These are phyloP conservation scores for Aspergillus jensenii DNA, from an alignment of 2,329 filamentous ascomycete genomes.

Conservation along the genomic window DNA sequence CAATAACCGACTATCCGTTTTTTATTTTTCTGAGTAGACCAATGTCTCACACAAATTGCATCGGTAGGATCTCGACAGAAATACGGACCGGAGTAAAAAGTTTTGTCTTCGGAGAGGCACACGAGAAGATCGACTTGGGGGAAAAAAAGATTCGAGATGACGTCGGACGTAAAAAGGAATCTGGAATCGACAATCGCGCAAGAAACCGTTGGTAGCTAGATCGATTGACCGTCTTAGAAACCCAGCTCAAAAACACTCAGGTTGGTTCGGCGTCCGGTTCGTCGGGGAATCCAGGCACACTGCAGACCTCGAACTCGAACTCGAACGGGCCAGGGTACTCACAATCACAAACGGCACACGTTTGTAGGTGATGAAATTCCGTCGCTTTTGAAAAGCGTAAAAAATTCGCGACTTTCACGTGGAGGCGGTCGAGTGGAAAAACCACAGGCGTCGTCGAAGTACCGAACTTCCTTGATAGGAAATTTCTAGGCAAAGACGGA, in stretches of 20 bases:
- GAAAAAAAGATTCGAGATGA: neutral
- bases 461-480: conserved; percentile 12
- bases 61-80: conserved; percentile 16
- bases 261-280: conserved; percentile 16
- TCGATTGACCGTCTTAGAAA: conserved; percentile 5
- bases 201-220: conserved; percentile 1
- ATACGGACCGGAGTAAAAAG: conserved; percentile 13
- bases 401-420: conserved; percentile 30
- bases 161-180: neutral
- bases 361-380: conserved; percentile 5
- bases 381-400: conserved; percentile 22
- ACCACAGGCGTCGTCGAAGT: conserved; percentile 1
- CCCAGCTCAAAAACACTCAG: conserved; percentile 6
- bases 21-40: conserved; percentile 1
- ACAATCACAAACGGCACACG: conserved; percentile 10
- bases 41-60: conserved; percentile 29
- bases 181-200: neutral
- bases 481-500: conserved; percentile 13
- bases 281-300: conserved; percentile 13
- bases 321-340: conserved; percentile 11
- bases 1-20: conserved; percentile 6
- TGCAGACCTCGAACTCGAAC: conserved; percentile 6
- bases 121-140: conserved; percentile 1
- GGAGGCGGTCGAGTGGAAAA: conserved; percentile 13
- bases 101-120: conserved; percentile 13